Conservation (phyloP, 225 moss, liverwort and hornwort species). For the Pseudoscleropodium purum region DNA sequence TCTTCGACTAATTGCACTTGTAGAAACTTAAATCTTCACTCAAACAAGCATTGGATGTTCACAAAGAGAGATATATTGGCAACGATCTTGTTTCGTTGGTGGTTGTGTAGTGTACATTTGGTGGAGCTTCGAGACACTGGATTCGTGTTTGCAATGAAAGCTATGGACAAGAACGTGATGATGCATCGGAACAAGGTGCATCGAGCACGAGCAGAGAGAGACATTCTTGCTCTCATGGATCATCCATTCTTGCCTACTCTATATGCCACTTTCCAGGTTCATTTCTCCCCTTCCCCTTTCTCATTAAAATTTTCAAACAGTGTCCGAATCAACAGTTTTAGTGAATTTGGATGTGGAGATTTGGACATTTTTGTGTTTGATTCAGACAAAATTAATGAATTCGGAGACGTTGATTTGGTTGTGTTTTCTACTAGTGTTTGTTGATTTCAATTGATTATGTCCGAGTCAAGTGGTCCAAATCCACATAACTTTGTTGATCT, state of each 20-base stretch:
- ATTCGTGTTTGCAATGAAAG: conserved; percentile 87
- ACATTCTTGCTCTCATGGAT: conserved; percentile 78
- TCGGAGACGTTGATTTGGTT: fast-evolving
- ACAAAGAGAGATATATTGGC: neutral
- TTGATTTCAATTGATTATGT: neutral
- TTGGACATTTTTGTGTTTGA: neutral
- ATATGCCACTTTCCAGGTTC: conserved; percentile 83
- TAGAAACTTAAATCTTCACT: neutral
- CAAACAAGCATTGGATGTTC: neutral
- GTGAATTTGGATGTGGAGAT: neutral
- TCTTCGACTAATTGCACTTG: neutral
- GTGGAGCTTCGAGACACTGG: conserved; percentile 79
- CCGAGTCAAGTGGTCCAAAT: fast-evolving
- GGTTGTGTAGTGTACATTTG: conserved; percentile 66
- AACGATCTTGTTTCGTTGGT: neutral
- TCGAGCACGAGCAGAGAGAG: conserved; percentile 77
- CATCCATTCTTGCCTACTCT: conserved; percentile 90
- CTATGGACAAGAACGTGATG: conserved; percentile 94
- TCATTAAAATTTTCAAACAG: neutral
- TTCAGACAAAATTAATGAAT: fast-evolving
- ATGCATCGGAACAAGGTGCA: conserved; percentile 90
- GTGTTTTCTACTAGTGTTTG: neutral
- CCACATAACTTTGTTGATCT: neutral
- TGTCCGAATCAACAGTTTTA: neutral
- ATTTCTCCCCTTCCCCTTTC: neutral